A percentile compares a stretch with the other conserved stretches of the same genome.
phyloP scores from a whole-genome alignment of 345 rosid species.

The Brassica rapa region DNA sequence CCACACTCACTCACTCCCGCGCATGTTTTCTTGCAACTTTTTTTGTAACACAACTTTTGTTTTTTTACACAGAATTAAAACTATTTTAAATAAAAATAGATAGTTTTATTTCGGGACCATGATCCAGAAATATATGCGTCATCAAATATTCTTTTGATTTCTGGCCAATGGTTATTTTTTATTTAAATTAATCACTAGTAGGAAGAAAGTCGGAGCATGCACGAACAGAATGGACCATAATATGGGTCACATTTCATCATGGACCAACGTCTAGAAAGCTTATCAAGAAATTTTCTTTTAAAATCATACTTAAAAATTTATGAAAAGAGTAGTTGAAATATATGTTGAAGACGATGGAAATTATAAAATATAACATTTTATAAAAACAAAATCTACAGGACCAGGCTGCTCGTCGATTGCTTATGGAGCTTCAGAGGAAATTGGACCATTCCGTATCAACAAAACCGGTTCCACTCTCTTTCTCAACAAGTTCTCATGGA shows the following conservation, averaged over 20 bases:
- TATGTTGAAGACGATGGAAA: not conserved
- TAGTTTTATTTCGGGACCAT: constrained; percentile 1
- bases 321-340: not conserved
- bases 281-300: not conserved
- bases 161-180: constrained; percentile 17
- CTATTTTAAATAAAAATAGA: not conserved
- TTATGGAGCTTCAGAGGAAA: constrained; percentile 95
- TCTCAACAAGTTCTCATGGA: constrained; percentile 74
- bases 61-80: not conserved
- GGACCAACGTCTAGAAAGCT: constrained; percentile 15
- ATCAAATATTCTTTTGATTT: constrained; percentile 33
- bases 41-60: not conserved
- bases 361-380: not conserved
- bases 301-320: not conserved
- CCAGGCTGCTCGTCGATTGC: constrained; percentile 98
- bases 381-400: constrained; percentile 50
- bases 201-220: constrained; percentile 25
- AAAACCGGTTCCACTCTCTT: constrained; percentile 63
- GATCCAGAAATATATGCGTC: constrained; percentile 19
- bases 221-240: not conserved
- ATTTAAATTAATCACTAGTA: constrained; percentile 11
- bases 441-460: constrained; percentile 87
- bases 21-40: not conserved
- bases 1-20: constrained; percentile 10
- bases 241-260: constrained; percentile 9